Conservation (phyloP, 306 rosid genomes). For the Senna tora region DNA sequence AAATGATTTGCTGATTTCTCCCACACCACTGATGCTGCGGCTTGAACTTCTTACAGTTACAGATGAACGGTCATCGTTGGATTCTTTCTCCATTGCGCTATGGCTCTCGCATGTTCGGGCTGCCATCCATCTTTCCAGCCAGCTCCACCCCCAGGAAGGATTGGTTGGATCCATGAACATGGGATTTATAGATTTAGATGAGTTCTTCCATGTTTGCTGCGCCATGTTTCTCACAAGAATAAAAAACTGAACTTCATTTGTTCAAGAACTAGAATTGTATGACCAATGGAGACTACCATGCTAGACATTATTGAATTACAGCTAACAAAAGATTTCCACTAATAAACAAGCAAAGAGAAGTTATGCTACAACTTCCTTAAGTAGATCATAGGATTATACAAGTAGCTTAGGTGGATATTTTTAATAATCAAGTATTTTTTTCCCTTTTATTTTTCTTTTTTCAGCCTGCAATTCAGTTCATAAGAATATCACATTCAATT, state of each 20-base stretch:
- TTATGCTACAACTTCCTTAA: conserved; percentile 1
- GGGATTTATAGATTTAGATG: conserved; percentile 72
- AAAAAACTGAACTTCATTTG: conserved; percentile 23
- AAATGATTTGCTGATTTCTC: conserved; percentile 90
- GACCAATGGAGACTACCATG: background rate
- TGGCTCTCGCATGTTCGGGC: conserved; percentile 76
- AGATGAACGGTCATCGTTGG: conserved; percentile 65
- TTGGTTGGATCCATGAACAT: conserved; percentile 95
- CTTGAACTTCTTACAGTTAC: conserved; percentile 65
- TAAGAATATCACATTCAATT: background rate
- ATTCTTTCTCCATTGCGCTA: conserved; percentile 58
- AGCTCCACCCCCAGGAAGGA: conserved; percentile 99
- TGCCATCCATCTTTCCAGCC: conserved; percentile 99
- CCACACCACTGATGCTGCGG: conserved; percentile 64
- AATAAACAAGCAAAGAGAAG: conserved; percentile 18
- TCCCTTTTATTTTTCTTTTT: too few relatives aligned
- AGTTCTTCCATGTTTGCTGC: conserved; percentile 85
- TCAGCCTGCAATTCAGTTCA: background rate
- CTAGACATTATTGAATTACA: conserved; percentile 6
- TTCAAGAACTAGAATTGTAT: conserved; percentile 31
- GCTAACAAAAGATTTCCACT: conserved; percentile 14
- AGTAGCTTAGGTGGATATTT: background rate
- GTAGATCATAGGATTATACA: conserved; percentile 14
- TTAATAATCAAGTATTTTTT: background rate
- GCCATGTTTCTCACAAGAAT: conserved; percentile 16